A percentile compares a stretch with the other conserved stretches of the same genome.
These are phyloP conservation scores for Trypanosoma platydactyli DNA, from an alignment of 208 protist genomes.

Conservation along the genomic window DNA sequence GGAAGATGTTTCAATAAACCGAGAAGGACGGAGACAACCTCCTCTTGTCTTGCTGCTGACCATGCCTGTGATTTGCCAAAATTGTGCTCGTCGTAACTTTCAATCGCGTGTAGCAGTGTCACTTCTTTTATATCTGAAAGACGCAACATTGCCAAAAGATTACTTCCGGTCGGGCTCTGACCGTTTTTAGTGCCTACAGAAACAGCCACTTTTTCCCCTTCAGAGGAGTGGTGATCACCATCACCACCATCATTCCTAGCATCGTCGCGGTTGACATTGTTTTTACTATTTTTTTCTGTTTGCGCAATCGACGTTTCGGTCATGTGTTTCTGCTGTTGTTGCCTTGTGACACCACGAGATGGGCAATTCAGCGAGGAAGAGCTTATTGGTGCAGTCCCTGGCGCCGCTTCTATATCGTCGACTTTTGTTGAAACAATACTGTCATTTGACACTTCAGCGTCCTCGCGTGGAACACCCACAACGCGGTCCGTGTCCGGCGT, in stretches of 20 bases:
- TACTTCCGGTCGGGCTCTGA: constrained; percentile 34
- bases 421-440: constrained; percentile 24
- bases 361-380: constrained; percentile 39
- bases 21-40: constrained; percentile 50
- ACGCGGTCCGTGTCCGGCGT: constrained; percentile 29
- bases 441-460: constrained; percentile 27
- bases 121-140: constrained; percentile 80
- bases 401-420: constrained; percentile 8
- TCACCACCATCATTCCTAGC: neutral
- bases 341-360: constrained; percentile 30
- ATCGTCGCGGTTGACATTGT: neutral
- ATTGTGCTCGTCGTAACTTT: constrained; percentile 61
- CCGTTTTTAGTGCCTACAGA: constrained; percentile 10
- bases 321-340: neutral
- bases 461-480: constrained; percentile 21
- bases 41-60: constrained; percentile 26
- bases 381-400: constrained; percentile 24
- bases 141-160: constrained; percentile 62
- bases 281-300: constrained; percentile 1
- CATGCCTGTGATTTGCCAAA: constrained; percentile 31
- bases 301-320: neutral
- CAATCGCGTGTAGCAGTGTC: constrained; percentile 70
- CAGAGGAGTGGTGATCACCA: neutral
- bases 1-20: constrained; percentile 65
- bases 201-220: neutral